Conservation (phyloP, 225 moss, liverwort and hornwort species). For the Takakia lepidozioides region DNA sequence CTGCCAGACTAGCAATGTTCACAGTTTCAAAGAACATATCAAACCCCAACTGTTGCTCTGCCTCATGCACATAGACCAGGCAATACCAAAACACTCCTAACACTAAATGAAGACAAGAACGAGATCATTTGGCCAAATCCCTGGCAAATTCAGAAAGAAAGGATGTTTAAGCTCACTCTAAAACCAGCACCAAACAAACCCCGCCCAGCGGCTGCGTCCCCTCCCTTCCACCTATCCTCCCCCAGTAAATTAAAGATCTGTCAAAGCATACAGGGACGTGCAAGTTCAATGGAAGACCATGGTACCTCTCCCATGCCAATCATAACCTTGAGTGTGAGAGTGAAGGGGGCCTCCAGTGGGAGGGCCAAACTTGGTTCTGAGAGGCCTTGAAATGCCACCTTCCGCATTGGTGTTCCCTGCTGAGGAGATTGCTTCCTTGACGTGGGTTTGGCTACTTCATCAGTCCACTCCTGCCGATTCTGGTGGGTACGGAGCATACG, state of each 20-base stretch:
- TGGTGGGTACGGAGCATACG: conserved; percentile 18
- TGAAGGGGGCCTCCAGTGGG: conserved; percentile 23
- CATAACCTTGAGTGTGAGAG: conserved; percentile 46
- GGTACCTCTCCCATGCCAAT: conserved; percentile 45
- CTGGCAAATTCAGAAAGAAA: too few relatives aligned
- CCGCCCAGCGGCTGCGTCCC: too few relatives aligned
- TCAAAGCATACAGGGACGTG: not conserved
- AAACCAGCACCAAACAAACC: too few relatives aligned
- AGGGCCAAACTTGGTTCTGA: not conserved
- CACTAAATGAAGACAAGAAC: too few relatives aligned
- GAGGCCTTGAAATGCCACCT: conserved; percentile 2
- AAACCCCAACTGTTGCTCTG: too few relatives aligned
- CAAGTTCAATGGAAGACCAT: not conserved
- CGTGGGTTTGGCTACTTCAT: not conserved
- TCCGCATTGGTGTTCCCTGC: conserved; percentile 5
- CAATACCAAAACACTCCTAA: too few relatives aligned
- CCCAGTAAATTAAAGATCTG: too few relatives aligned
- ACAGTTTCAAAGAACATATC: too few relatives aligned
- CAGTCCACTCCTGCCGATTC: not conserved
- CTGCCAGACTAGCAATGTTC: conserved; percentile 14
- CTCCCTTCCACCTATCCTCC: too few relatives aligned
- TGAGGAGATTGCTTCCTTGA: not conserved
- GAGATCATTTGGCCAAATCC: too few relatives aligned
- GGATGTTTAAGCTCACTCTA: too few relatives aligned
- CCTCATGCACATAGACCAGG: too few relatives aligned